A percentile compares a stretch with the other conserved stretches of the same genome.
phyloP scores from a whole-genome alignment of 177 flowering plant species.

The Vitis hybrid region DNA sequence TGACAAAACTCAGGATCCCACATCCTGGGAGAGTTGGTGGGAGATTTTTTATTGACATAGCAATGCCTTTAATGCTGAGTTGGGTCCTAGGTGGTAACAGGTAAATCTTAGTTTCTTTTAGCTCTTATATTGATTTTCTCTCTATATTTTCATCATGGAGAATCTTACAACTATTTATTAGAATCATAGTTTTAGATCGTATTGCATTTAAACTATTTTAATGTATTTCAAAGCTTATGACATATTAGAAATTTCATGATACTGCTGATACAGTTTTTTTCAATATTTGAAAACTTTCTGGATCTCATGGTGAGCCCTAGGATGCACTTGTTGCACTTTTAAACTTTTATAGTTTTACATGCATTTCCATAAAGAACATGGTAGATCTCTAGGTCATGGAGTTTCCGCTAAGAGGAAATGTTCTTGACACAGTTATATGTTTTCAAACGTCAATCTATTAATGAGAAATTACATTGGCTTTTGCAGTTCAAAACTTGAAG shows the following conservation, averaged over 20 bases:
- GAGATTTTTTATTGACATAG: slow-evolving; percentile 68
- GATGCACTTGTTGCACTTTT: too few relatives aligned
- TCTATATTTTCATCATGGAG: not conserved
- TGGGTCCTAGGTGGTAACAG: slow-evolving; percentile 98
- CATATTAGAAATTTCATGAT: too few relatives aligned
- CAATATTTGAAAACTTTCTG: too few relatives aligned
- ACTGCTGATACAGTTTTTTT: too few relatives aligned
- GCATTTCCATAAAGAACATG: too few relatives aligned
- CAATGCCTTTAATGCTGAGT: slow-evolving; percentile 79
- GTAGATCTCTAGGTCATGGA: too few relatives aligned
- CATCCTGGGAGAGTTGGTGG: slow-evolving; percentile 97
- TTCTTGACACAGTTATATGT: not conserved
- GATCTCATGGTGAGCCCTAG: too few relatives aligned
- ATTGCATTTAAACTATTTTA: too few relatives aligned
- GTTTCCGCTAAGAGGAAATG: not conserved
- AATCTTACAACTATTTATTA: not conserved
- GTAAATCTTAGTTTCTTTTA: slow-evolving; percentile 24
- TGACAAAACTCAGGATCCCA: slow-evolving; percentile 79
- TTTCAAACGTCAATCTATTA: not conserved
- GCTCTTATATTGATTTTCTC: not conserved
- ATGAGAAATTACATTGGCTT: slow-evolving; percentile 2
- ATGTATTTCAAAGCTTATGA: too few relatives aligned
- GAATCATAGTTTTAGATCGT: not conserved
- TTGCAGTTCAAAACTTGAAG: slow-evolving; percentile 87
- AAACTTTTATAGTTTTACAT: too few relatives aligned